Conservation (phyloP, 805 yeast species). For the Kodamaea neixiangensis region DNA sequence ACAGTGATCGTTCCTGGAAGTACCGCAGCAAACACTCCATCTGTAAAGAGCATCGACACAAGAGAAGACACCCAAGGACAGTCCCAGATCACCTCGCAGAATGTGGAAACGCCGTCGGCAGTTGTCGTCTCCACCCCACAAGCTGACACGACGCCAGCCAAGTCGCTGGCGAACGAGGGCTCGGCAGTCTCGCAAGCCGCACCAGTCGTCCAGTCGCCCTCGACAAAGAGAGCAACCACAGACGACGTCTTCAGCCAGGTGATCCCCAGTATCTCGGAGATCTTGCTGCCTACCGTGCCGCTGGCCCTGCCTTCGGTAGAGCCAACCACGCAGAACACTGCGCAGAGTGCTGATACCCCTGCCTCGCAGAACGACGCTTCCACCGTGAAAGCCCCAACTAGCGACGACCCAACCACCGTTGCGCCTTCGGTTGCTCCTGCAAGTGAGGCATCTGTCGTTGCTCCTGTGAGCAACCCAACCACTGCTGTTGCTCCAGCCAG, state of each 20-base stretch:
- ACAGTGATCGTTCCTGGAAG: background rate
- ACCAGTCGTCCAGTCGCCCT: background rate
- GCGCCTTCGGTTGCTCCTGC: slow-evolving; percentile 2
- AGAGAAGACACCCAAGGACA: background rate
- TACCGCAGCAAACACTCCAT: background rate
- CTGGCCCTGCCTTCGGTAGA: background rate
- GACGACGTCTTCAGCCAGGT: background rate
- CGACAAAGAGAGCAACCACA: slow-evolving; percentile 1
- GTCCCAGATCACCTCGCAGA: background rate
- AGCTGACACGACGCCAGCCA: background rate
- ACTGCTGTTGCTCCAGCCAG: background rate
- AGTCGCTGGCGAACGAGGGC: background rate
- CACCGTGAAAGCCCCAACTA: background rate
- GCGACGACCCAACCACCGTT: background rate
- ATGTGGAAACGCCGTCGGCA: background rate
- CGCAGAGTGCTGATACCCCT: background rate
- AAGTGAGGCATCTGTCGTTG: no score
- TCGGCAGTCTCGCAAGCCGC: background rate
- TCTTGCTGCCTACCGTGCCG: background rate
- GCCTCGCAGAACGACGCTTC: background rate
- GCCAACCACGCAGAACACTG: background rate
- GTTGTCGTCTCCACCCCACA: background rate
- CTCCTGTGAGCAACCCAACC: slow-evolving; percentile 1
- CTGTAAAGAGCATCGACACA: background rate
- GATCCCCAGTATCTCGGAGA: background rate